Percentiles rank a stretch among this genome's conserved stretches.
phyloP scores from a whole-genome alignment of 768 basidiomycete species.

The Strobilomyces echinocephalus region DNA sequence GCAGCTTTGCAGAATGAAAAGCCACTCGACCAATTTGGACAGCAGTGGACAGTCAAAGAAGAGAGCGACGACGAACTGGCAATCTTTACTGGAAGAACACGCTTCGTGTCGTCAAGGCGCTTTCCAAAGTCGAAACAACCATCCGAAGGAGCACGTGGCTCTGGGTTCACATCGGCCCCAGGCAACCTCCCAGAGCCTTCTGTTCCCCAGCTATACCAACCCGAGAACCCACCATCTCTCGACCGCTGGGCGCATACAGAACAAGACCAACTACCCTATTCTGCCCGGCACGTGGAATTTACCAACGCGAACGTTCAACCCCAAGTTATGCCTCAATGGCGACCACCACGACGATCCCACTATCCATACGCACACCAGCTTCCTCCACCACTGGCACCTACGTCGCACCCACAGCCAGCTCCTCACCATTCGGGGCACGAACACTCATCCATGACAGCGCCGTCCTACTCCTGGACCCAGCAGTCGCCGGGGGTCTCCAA shows the following conservation, averaged over 20 bases:
- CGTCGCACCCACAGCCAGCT: too few species aligned
- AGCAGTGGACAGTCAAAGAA: slow-evolving; percentile 49
- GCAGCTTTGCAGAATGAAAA: slow-evolving; percentile 38
- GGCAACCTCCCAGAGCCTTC: slow-evolving; percentile 1
- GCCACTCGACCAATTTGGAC: slow-evolving; percentile 26
- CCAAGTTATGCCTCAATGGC: slow-evolving; percentile 20
- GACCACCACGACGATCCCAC: slow-evolving; percentile 25
- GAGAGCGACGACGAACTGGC: slow-evolving; percentile 59
- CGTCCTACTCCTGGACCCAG: slow-evolving; percentile 17
- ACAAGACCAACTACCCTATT: slow-evolving; percentile 10
- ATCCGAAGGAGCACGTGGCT: slow-evolving; percentile 3
- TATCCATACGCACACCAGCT: slow-evolving; percentile 23
- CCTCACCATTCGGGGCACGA: slow-evolving; percentile 8
- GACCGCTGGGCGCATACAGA: slow-evolving; percentile 18
- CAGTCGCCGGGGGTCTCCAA: slow-evolving; percentile 1
- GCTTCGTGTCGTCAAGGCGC: slow-evolving; percentile 51
- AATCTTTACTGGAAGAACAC: slow-evolving; percentile 64
- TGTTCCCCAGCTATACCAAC: slow-evolving; percentile 10
- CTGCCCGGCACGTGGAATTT: slow-evolving; percentile 1
- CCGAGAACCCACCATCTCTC: slow-evolving; percentile 11
- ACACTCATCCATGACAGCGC: slow-evolving; percentile 9
- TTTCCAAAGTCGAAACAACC: slow-evolving; percentile 18
- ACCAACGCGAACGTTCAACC: slow-evolving; percentile 4
- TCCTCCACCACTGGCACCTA: background rate
- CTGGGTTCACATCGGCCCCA: background rate